These are phyloP conservation scores for Verticillium klebahnii DNA, from an alignment of 2,329 filamentous ascomycete species.

Conservation along the genomic window DNA sequence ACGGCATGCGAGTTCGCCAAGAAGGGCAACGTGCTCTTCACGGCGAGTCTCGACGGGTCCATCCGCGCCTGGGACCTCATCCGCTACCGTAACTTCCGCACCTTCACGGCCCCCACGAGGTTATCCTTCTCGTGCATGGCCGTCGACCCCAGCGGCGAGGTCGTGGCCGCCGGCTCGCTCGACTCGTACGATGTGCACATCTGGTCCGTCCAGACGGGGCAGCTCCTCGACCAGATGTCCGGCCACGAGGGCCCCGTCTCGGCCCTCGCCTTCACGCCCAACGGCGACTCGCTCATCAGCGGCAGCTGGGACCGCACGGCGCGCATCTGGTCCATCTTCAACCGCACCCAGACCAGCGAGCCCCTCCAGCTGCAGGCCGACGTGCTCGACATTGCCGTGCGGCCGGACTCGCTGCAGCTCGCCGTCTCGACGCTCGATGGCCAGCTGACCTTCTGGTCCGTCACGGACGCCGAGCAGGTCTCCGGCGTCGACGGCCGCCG, in stretches of 20 bases:
- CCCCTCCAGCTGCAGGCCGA: constrained; percentile 89
- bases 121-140: constrained; percentile 91
- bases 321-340: constrained; percentile 93
- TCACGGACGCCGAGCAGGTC: constrained; percentile 82
- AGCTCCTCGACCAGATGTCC: constrained; percentile 82
- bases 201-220: constrained; percentile 97
- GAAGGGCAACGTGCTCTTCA: constrained; percentile 93
- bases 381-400: constrained; percentile 78
- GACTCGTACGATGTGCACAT: constrained; percentile 98
- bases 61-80: constrained; percentile 95
- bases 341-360: constrained; percentile 89
- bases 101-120: constrained; percentile 89
- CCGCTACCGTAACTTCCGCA: constrained; percentile 93
- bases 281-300: constrained; percentile 77
- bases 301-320: constrained; percentile 97
- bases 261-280: constrained; percentile 80
- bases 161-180: constrained; percentile 89
- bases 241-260: constrained; percentile 95
- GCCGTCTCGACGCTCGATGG: constrained; percentile 91
- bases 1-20: constrained; percentile 94
- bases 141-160: constrained; percentile 94
- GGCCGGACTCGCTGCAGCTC: constrained; percentile 86
- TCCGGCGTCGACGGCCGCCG: constrained; percentile 83
- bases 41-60: constrained; percentile 89
- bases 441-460: constrained; percentile 90